Percentiles rank a stretch among this genome's conserved stretches.
phyloP scores from a whole-genome alignment of 2,329 filamentous ascomycete species.

The Blastomyces silverae region DNA sequence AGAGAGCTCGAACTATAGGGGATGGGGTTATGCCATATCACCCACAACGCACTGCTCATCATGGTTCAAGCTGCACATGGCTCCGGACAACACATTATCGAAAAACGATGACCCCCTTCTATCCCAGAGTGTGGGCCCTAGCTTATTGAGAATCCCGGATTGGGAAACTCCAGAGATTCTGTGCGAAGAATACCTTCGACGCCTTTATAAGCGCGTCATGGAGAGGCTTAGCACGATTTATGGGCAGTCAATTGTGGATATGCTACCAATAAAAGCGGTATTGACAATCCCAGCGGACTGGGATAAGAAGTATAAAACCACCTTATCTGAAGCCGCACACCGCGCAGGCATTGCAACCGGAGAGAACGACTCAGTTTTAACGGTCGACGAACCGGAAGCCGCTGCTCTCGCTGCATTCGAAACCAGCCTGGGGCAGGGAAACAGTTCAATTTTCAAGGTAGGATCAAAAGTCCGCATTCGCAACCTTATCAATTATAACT shows the following conservation, averaged over 20 bases:
- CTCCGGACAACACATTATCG: conserved; percentile 3
- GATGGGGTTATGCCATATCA: conserved; percentile 20
- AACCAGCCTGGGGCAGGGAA: not conserved
- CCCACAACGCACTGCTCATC: conserved; percentile 13
- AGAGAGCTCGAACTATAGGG: conserved; percentile 33
- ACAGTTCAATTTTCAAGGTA: conserved; percentile 14
- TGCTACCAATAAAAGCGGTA: conserved; percentile 17
- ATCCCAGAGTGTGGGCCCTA: conserved; percentile 14
- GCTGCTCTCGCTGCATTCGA: conserved; percentile 20
- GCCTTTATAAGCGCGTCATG: conserved; percentile 19
- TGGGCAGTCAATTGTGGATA: conserved; percentile 2
- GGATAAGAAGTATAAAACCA: conserved; percentile 15
- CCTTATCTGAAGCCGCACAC: conserved; percentile 17
- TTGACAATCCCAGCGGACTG: conserved; percentile 23
- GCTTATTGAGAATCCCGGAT: conserved; percentile 18
- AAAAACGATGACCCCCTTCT: conserved; percentile 20
- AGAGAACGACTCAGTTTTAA: conserved; percentile 15
- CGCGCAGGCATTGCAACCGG: conserved; percentile 20
- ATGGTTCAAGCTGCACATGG: conserved; percentile 24
- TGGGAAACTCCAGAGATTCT: conserved; percentile 18
- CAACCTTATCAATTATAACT: not conserved
- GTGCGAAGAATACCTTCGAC: conserved; percentile 3
- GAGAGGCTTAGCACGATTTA: not conserved
- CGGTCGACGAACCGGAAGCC: conserved; percentile 23
- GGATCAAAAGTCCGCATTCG: not conserved